These are phyloP conservation scores for Syncephalastrum monosporum DNA, from an alignment of 371 early-diverging fungal species.

Conservation along the genomic window DNA sequence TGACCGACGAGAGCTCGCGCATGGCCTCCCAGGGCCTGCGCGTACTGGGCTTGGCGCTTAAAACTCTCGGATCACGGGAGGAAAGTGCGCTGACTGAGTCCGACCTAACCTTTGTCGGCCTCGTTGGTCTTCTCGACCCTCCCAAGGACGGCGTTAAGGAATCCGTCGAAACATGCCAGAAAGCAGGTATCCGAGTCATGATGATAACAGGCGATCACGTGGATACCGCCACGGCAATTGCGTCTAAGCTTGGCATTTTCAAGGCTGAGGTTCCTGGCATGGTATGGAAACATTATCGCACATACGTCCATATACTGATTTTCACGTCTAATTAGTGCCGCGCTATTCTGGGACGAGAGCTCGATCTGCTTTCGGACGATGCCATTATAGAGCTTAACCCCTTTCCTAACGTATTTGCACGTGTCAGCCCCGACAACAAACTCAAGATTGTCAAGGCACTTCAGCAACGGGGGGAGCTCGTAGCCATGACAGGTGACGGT, in stretches of 20 bases:
- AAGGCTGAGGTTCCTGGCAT: conserved; percentile 41
- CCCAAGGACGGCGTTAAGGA: conserved; percentile 76
- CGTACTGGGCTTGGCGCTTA: conserved; percentile 44
- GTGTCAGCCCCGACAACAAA: conserved; percentile 96
- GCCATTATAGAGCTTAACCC: conserved; percentile 74
- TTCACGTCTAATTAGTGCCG: conserved; percentile 41
- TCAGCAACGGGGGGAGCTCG: conserved; percentile 73
- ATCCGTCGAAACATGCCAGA: conserved; percentile 82
- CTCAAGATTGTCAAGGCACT: conserved; percentile 93
- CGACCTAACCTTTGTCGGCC: conserved; percentile 79
- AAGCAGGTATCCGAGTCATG: conserved; percentile 87
- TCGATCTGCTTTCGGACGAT: conserved; percentile 85
- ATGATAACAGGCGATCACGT: conserved; percentile 96
- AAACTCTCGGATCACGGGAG: conserved; percentile 31
- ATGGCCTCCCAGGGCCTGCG: conserved; percentile 89
- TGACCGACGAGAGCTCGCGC: conserved; percentile 66
- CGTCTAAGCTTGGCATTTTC: conserved; percentile 82
- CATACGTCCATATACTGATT: not conserved
- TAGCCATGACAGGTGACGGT: conserved; percentile 88
- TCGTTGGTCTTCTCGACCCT: conserved; percentile 93
- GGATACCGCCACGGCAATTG: conserved; percentile 81
- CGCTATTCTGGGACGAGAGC: conserved; percentile 83
- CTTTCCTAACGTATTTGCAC: conserved; percentile 92
- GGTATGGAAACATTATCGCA: conserved; percentile 22
- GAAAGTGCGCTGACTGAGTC: conserved; percentile 46